Evolutionary conservation across 495 filamentous ascomycete genomes (phyloP).

Genomic region (Parathielavia appendiculata): DNA sequence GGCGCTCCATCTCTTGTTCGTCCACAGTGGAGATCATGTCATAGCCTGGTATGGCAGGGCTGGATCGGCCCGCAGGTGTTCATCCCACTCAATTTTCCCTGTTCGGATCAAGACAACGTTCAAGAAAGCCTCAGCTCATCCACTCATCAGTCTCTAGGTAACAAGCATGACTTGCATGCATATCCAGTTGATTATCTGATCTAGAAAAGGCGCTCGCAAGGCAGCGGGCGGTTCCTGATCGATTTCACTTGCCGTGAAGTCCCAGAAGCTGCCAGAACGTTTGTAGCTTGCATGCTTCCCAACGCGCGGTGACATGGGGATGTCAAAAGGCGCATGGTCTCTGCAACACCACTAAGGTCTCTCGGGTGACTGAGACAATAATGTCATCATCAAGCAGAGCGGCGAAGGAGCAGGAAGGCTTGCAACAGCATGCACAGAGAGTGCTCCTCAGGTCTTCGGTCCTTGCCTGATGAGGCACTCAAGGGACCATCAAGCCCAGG

Average conservation of each 20-base stretch:
- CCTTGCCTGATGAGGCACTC: constrained; percentile 2
- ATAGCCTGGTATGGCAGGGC: constrained; percentile 7
- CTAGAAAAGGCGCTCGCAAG: neutral
- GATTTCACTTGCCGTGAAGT: neutral
- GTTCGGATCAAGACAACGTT: constrained; percentile 1
- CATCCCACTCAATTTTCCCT: constrained; percentile 2
- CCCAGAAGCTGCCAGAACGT: constrained; percentile 6
- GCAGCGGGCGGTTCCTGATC: neutral
- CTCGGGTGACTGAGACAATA: neutral
- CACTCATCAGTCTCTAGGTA: neutral
- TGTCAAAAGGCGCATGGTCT: constrained; percentile 2
- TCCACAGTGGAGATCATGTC: constrained; percentile 4
- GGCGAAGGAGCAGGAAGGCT: no score
- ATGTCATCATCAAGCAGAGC: neutral
- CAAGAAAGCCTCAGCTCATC: neutral
- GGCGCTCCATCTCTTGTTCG: constrained; percentile 1
- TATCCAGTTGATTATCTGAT: neutral
- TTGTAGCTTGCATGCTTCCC: neutral
- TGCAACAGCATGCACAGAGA: no score
- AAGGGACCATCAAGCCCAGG: no score
- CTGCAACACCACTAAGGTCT: neutral
- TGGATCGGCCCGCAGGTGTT: constrained; percentile 7
- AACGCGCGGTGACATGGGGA: neutral
- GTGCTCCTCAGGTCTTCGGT: neutral
- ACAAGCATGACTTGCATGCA: constrained; percentile 3